phyloP scores from a whole-genome alignment of 2,329 filamentous ascomycete genomes.

The Aspergillus caelatus region DNA sequence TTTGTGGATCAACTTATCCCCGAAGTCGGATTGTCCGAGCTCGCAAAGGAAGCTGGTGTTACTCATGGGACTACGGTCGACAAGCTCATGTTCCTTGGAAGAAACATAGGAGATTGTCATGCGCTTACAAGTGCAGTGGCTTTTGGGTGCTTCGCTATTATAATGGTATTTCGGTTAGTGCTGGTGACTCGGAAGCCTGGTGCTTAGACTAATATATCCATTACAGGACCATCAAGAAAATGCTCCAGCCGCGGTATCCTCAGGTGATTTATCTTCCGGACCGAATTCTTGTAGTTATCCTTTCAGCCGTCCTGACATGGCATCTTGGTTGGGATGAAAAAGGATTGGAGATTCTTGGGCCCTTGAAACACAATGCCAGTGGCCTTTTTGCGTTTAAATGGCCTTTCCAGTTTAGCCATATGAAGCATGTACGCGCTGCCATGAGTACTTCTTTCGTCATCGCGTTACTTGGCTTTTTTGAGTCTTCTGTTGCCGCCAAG shows the following conservation, averaged over 20 bases:
- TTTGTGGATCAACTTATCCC: constrained; percentile 92
- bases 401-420: constrained; percentile 75
- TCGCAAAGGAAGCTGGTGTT: constrained; percentile 64
- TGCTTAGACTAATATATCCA: constrained; percentile 18
- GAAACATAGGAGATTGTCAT: constrained; percentile 69
- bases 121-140: constrained; percentile 75
- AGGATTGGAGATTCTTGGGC: constrained; percentile 81
- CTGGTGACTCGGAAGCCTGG: neutral
- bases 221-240: constrained; percentile 74
- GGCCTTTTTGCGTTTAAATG: constrained; percentile 77
- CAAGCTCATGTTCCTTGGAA: constrained; percentile 78
- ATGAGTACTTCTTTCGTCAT: constrained; percentile 93
- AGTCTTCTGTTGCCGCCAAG: constrained; percentile 94
- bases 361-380: constrained; percentile 74
- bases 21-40: constrained; percentile 74
- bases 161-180: constrained; percentile 82
- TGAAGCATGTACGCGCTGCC: constrained; percentile 80
- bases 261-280: constrained; percentile 87
- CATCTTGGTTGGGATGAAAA: constrained; percentile 74
- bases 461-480: constrained; percentile 95
- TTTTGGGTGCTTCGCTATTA: constrained; percentile 77
- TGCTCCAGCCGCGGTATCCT: constrained; percentile 76
- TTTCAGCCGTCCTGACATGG: constrained; percentile 80
- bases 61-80: constrained; percentile 83
- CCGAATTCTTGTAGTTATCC: constrained; percentile 83